These are phyloP conservation scores for Globisporangium paroecandrum DNA, from an alignment of 352 stramenopile genomes.

Conservation along the genomic window DNA sequence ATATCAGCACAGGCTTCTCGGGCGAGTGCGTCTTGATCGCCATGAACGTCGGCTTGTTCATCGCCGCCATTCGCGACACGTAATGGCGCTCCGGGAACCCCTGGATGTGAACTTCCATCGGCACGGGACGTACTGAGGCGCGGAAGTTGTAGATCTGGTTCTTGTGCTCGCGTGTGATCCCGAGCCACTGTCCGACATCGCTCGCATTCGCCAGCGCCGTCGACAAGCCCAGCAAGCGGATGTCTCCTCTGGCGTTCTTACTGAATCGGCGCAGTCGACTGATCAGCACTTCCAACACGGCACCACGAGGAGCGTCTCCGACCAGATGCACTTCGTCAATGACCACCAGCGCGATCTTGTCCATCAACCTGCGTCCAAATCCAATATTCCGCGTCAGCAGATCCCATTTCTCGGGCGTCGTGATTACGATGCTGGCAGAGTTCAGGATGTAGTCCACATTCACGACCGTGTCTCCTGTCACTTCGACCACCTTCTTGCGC, in stretches of 20 bases:
- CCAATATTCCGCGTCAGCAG: constrained; percentile 92
- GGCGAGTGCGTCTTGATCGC: constrained; percentile 95
- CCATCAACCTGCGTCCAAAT: constrained; percentile 64
- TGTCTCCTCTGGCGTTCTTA: constrained; percentile 57
- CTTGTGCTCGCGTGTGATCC: constrained; percentile 75
- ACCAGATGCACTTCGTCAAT: constrained; percentile 99
- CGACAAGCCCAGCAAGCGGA: constrained; percentile 94
- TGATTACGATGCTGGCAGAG: constrained; percentile 95
- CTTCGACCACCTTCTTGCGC: constrained; percentile 92
- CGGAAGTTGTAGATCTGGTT: constrained; percentile 94
- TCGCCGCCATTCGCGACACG: constrained; percentile 97
- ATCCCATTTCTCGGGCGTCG: constrained; percentile 98
- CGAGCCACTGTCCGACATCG: constrained; percentile 97
- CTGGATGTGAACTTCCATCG: constrained; percentile 96
- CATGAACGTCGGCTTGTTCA: constrained; percentile 99
- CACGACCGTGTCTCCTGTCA: constrained; percentile 96
- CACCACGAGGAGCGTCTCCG: constrained; percentile 91
- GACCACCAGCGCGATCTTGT: constrained; percentile 87
- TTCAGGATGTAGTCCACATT: constrained; percentile 88
- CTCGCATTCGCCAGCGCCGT: constrained; percentile 96
- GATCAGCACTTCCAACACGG: constrained; percentile 92
- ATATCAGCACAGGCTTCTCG: constrained; percentile 94
- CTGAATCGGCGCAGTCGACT: constrained; percentile 66
- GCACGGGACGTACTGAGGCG: constrained; percentile 93
- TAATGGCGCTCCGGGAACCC: constrained; percentile 96